Evolutionary conservation across 163 green algal genomes (phyloP), one percentile per base, ranked within the genome.

Genomic region (Smithsoniella earleae): DNA sequence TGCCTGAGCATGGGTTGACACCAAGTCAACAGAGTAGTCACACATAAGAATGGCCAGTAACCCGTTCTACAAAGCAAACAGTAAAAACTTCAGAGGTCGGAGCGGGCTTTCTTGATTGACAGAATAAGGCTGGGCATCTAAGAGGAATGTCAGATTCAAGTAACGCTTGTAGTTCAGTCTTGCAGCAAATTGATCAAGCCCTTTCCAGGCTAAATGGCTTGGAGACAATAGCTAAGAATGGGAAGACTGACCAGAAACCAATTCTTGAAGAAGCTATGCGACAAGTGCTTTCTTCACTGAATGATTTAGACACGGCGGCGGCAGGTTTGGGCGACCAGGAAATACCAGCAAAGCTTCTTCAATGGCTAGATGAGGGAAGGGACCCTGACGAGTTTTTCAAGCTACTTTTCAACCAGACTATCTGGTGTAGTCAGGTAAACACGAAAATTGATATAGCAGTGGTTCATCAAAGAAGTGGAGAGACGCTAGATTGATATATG

Each of bases 341-440:
- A n/a, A 33, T 69, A 45, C 58, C 58, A 36, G 18, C 27, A 22
- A 69, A 69, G 25, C 25, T 69, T 36, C 25, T 69, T 30, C 1
- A 40, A 13, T 69, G 58, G 58, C 58, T 69, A 6, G 58, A 69
- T 1, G 58, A 37, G 27, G 58, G 58, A 4, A 69, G 43, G 43
- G 58, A 69, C 16, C 58, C 58, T 10, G 58, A 69, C 25, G 58
- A 30, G 5, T 69, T 69, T 38, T 69, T 43, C 58, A 69, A 69
- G 16, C 58, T 45, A 5, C 58, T 69, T 5, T 43, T 69, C 28
- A 33, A 69, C 25, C 30, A 69, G 8, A 69, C 58, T n/a, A 69
- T 69, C 58, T 69, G 58, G 58, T 30, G n/a, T 31, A 69, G 58
- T 13, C 58, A 69, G 58, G 58, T 69, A 13, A 25, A 33, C 25